These are phyloP conservation scores for Leccinum sublutescens DNA, from an alignment of 768 basidiomycete species.

Conservation along the genomic window DNA sequence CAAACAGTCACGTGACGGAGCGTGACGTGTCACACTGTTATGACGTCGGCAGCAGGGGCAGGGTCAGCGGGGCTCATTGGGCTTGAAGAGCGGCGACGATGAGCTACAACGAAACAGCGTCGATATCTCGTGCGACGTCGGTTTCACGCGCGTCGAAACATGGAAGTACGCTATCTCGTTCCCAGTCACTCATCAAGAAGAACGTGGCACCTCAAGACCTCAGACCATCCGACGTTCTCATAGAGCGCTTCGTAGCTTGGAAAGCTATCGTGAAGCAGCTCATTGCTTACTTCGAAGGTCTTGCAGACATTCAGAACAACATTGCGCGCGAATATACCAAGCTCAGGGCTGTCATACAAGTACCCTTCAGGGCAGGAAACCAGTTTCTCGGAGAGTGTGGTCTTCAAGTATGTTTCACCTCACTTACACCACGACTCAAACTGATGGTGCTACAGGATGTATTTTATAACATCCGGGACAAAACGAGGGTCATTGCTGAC, in stretches of 20 bases:
- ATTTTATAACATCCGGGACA: conserved; percentile 90
- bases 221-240: conserved; percentile 91
- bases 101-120: conserved; percentile 45
- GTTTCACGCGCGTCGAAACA: conserved; percentile 62
- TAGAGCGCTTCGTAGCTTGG: conserved; percentile 93
- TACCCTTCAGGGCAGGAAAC: conserved; percentile 92
- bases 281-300: conserved; percentile 76
- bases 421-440: neutral
- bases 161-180: conserved; percentile 73
- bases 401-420: conserved; percentile 57
- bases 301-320: conserved; percentile 86
- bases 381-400: conserved; percentile 99
- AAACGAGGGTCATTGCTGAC: conserved; percentile 89
- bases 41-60: conserved; percentile 22
- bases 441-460: conserved; percentile 58
- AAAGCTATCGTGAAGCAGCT: conserved; percentile 97
- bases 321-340: conserved; percentile 91
- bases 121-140: conserved; percentile 70
- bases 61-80: neutral
- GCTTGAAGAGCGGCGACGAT: conserved; percentile 14
- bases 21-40: conserved; percentile 19
- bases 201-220: conserved; percentile 89
- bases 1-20: conserved; percentile 10
- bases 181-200: conserved; percentile 90
- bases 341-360: conserved; percentile 93